These are phyloP conservation scores for Solanum paucissectum DNA, from an alignment of 257 asterid species.

Conservation along the genomic window DNA sequence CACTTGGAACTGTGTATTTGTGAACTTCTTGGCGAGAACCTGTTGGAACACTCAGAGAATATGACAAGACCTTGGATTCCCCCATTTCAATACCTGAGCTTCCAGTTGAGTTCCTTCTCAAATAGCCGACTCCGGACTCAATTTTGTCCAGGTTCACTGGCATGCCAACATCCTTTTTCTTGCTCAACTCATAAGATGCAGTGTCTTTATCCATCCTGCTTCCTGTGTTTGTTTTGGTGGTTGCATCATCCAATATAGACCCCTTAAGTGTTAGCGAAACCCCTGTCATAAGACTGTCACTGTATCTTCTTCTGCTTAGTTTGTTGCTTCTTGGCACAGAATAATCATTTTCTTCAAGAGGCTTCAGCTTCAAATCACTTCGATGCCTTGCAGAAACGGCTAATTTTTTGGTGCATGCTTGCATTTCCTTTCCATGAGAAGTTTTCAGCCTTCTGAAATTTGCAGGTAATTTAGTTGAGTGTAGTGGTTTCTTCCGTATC, in stretches of 20 bases:
- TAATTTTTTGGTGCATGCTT: not conserved
- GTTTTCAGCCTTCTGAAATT: not conserved
- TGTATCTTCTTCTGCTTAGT: not conserved
- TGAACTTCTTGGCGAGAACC: constrained; percentile 18
- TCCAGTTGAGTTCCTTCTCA: constrained; percentile 15
- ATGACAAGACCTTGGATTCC: constrained; percentile 6
- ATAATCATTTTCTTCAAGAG: not conserved
- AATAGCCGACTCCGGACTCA: not conserved
- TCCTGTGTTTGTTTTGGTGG: not conserved
- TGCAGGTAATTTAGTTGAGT: not conserved
- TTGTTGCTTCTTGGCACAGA: not conserved
- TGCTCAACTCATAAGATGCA: not conserved
- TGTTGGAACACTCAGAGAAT: constrained; percentile 9
- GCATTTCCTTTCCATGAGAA: not conserved
- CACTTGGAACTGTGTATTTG: not conserved
- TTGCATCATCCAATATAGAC: not conserved
- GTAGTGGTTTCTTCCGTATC: not conserved
- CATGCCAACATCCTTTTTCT: not conserved
- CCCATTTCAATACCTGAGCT: not conserved
- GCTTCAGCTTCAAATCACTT: not conserved
- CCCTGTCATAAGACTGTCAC: not conserved
- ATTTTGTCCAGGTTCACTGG: not conserved
- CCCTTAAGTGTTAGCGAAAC: not conserved
- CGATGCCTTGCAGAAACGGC: not conserved
- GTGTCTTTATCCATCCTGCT: not conserved